A percentile compares a stretch with the other conserved stretches of the same genome.
phyloP scores from a whole-genome alignment of 192 early-diverging fungal genomes.

The Dissophora ornata region DNA sequence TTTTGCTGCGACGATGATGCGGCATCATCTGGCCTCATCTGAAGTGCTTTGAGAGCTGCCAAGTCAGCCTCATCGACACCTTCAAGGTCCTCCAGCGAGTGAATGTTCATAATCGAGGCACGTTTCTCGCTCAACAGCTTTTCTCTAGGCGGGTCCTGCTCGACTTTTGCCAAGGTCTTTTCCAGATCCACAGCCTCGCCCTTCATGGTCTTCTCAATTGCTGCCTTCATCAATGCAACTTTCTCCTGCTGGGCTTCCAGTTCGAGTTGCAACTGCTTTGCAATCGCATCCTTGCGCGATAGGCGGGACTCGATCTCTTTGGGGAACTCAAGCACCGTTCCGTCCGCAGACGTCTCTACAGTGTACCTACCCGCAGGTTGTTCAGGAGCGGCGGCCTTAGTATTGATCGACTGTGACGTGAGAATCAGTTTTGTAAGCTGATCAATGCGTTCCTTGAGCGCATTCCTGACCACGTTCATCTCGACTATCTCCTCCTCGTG shows the following conservation, averaged over 20 bases:
- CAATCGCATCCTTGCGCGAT: slow-evolving; percentile 43
- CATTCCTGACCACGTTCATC: slow-evolving; percentile 70
- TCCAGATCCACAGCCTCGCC: slow-evolving; percentile 41
- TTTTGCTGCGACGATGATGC: neutral
- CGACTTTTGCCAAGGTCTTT: slow-evolving; percentile 46
- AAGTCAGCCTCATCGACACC: slow-evolving; percentile 13
- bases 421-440: slow-evolving; percentile 88
- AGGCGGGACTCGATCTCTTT: slow-evolving; percentile 29
- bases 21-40: neutral
- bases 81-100: slow-evolving; percentile 15
- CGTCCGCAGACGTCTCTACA: slow-evolving; percentile 29
- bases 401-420: slow-evolving; percentile 71
- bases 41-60: slow-evolving; percentile 11
- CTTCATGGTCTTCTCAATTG: slow-evolving; percentile 34
- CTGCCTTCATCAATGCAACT: slow-evolving; percentile 49
- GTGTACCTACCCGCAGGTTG: slow-evolving; percentile 16
- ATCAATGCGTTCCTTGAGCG: slow-evolving; percentile 86
- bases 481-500: slow-evolving; percentile 68
- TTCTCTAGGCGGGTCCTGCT: slow-evolving; percentile 35
- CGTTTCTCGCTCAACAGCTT: slow-evolving; percentile 45
- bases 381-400: slow-evolving; percentile 38
- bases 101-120: slow-evolving; percentile 36
- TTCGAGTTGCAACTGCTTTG: slow-evolving; percentile 34
- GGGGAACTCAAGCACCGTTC: slow-evolving; percentile 27
- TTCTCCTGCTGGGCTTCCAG: slow-evolving; percentile 55